A percentile compares a stretch with the other conserved stretches of the same genome.
Conservation (phyloP, 2,329 filamentous ascomycete genomes). For the Fusarium xyrophilum region DNA sequence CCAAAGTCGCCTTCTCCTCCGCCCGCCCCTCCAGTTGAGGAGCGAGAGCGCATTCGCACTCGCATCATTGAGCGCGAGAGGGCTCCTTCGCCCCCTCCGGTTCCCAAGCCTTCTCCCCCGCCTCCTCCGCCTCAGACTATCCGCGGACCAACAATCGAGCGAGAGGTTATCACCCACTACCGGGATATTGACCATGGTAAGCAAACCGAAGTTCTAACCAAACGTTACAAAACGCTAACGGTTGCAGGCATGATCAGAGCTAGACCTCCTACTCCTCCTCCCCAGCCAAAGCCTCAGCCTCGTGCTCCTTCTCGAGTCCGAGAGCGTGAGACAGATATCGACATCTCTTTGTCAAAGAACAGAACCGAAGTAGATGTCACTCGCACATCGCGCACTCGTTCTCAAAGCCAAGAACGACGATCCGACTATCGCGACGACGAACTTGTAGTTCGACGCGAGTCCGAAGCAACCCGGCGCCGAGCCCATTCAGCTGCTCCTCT, state of each 20-base stretch:
- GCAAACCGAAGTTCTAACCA: slow-evolving; percentile 34
- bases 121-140: slow-evolving; percentile 71
- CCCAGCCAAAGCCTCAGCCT: slow-evolving; percentile 54
- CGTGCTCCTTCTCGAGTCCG: slow-evolving; percentile 52
- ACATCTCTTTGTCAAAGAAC: slow-evolving; percentile 62
- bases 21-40: slow-evolving; percentile 32
- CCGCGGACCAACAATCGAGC: slow-evolving; percentile 79
- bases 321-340: slow-evolving; percentile 66
- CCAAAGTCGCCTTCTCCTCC: slow-evolving; percentile 47
- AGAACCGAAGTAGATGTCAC: slow-evolving; percentile 66
- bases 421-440: slow-evolving; percentile 66
- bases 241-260: slow-evolving; percentile 54
- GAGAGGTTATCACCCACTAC: slow-evolving; percentile 90
- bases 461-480: slow-evolving; percentile 57
- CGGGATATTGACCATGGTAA: slow-evolving; percentile 85
- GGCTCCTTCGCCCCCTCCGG: slow-evolving; percentile 45
- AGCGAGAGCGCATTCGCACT: slow-evolving; percentile 56
- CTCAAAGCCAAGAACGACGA: slow-evolving; percentile 50
- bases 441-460: slow-evolving; percentile 66
- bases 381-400: slow-evolving; percentile 48
- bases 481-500: slow-evolving; percentile 59
- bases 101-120: slow-evolving; percentile 59
- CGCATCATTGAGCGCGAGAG: slow-evolving; percentile 58
- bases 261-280: slow-evolving; percentile 55
- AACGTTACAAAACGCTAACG: slow-evolving; percentile 16